Percentiles rank a stretch among this genome's conserved stretches.
Evolutionary conservation across 352 stramenopile species (phyloP).

Genomic region (Phytophthora multivora): DNA sequence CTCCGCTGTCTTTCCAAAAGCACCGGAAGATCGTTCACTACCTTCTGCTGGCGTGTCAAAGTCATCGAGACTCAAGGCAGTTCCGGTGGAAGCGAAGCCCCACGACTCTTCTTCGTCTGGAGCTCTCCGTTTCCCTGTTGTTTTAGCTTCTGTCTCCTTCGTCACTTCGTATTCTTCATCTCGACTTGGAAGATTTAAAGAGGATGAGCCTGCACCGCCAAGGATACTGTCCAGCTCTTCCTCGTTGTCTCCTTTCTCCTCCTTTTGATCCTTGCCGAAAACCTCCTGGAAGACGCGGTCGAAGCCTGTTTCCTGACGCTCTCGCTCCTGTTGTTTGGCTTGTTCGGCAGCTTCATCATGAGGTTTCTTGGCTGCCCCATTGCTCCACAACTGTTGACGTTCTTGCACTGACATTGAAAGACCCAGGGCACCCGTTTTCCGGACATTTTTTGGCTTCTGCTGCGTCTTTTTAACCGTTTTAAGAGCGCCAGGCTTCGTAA

Average conservation of each 20-base stretch:
- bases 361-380: slow-evolving; percentile 22
- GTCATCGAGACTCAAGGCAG: slow-evolving; percentile 39
- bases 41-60: slow-evolving; percentile 34
- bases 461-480: slow-evolving; percentile 17
- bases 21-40: neutral
- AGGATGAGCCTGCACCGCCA: neutral
- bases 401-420: slow-evolving; percentile 29
- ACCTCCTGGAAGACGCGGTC: slow-evolving; percentile 60
- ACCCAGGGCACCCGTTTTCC: slow-evolving; percentile 6
- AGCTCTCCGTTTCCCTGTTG: slow-evolving; percentile 9
- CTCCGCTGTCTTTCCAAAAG: slow-evolving; percentile 20
- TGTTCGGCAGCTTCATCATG: slow-evolving; percentile 15
- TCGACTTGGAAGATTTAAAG: neutral
- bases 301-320: slow-evolving; percentile 48
- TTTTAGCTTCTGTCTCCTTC: neutral
- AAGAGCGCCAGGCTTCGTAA: neutral
- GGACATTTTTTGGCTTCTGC: slow-evolving; percentile 18
- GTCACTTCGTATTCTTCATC: neutral
- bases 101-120: slow-evolving; percentile 24
- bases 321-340: slow-evolving; percentile 35
- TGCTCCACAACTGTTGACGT: slow-evolving; percentile 36
- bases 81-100: slow-evolving; percentile 39
- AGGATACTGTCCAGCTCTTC: slow-evolving; percentile 22
- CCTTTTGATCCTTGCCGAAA: slow-evolving; percentile 32
- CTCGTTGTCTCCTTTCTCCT: slow-evolving; percentile 30